Evolutionary conservation across 257 asterid species (phyloP).

Genomic region (Solanum rostratum): DNA sequence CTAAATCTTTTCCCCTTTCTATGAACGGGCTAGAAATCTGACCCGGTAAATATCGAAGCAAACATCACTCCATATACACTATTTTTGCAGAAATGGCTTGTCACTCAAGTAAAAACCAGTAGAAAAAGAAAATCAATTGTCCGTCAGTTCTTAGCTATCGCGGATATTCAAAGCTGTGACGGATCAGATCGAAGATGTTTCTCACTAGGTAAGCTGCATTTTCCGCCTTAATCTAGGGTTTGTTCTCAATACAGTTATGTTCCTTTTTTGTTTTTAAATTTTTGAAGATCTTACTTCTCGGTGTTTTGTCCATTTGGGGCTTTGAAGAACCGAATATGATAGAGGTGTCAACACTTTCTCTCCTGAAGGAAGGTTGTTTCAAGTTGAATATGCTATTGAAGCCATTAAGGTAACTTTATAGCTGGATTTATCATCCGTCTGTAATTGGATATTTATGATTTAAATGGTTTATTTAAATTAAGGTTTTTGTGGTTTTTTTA

Average conservation of each 20-base stretch:
- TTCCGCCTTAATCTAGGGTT: background rate
- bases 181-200: background rate
- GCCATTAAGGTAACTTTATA: constrained; percentile 56
- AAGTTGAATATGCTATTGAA: constrained; percentile 87
- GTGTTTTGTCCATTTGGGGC: background rate
- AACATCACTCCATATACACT: background rate
- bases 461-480: background rate
- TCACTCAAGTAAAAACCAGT: background rate
- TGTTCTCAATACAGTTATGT: background rate
- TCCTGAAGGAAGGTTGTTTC: constrained; percentile 91
- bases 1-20: background rate
- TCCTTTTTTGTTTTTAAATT: background rate
- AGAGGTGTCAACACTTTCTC: constrained; percentile 93
- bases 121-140: background rate
- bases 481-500: background rate
- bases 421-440: background rate
- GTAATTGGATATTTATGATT: background rate
- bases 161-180: background rate
- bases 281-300: background rate
- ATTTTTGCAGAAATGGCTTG: background rate
- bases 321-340: constrained; percentile 78
- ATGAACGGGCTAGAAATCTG: background rate
- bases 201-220: background rate
- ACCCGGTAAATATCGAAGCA: background rate
- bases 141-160: background rate